Evolutionary conservation across 257 asterid species (phyloP).

Genomic region (Fraxinus anomala): DNA sequence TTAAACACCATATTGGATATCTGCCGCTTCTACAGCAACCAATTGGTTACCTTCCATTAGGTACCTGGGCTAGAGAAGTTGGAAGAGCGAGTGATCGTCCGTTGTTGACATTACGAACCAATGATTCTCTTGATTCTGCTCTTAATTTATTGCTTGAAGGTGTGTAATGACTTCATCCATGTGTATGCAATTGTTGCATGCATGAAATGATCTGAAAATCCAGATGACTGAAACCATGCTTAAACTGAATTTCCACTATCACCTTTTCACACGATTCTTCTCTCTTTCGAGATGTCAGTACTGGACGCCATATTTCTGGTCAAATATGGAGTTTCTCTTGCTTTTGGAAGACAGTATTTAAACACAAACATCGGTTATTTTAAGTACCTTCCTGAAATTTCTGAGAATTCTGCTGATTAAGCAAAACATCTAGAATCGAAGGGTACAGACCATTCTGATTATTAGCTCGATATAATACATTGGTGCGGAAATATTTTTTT

Average conservation of each 20-base stretch:
- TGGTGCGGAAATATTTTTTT: not conserved
- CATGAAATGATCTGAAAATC: slow-evolving; percentile 12
- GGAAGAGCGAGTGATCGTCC: slow-evolving; percentile 35
- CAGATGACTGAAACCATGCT: slow-evolving; percentile 4
- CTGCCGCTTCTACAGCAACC: slow-evolving; percentile 62
- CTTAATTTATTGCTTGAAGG: slow-evolving; percentile 65
- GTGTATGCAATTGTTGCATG: not conserved
- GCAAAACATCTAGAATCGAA: not conserved
- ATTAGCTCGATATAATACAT: not conserved
- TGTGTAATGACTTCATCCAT: slow-evolving; percentile 19
- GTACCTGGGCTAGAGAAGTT: slow-evolving; percentile 57
- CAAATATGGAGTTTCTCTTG: not conserved
- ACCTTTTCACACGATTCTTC: not conserved
- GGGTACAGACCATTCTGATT: not conserved
- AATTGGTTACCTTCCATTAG: slow-evolving; percentile 56
- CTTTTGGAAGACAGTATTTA: not conserved
- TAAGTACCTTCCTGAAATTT: not conserved
- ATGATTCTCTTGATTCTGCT: slow-evolving; percentile 48
- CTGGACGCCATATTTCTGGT: not conserved
- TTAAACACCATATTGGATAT: slow-evolving; percentile 48
- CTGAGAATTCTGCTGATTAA: not conserved
- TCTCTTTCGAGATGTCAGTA: not conserved
- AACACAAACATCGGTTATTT: not conserved
- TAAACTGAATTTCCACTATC: not conserved
- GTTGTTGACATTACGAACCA: slow-evolving; percentile 46